These are phyloP conservation scores for Candida anutae DNA, from an alignment of 1,139 yeast genomes.

Conservation along the genomic window DNA sequence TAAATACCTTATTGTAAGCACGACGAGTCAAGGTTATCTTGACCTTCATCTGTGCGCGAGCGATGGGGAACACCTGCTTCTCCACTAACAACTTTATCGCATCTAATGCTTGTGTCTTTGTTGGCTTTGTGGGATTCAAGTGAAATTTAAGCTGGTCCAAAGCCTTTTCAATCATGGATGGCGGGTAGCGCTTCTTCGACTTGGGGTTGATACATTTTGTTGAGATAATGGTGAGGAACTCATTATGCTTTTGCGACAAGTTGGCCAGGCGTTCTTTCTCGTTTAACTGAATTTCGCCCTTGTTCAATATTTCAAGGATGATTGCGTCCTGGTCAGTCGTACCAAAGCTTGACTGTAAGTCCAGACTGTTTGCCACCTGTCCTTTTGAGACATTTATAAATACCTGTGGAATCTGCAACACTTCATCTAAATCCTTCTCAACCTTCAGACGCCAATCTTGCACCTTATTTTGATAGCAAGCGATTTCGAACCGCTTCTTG, in stretches of 20 bases:
- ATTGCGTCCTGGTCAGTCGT: conserved; percentile 68
- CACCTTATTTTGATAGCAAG: conserved; percentile 94
- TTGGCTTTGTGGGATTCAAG: conserved; percentile 67
- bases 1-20: conserved; percentile 38
- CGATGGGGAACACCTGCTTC: conserved; percentile 83
- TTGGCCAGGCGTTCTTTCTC: conserved; percentile 86
- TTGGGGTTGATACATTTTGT: conserved; percentile 89
- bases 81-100: conserved; percentile 75
- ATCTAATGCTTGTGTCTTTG: conserved; percentile 86
- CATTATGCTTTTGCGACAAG: conserved; percentile 69
- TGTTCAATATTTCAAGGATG: conserved; percentile 69
- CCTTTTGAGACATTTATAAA: conserved; percentile 92
- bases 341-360: conserved; percentile 65
- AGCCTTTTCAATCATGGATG: conserved; percentile 88
- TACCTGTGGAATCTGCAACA: conserved; percentile 90
- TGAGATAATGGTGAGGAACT: conserved; percentile 74
- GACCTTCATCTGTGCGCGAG: conserved; percentile 89
- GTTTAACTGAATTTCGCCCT: conserved; percentile 91
- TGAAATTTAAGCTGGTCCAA: conserved; percentile 75
- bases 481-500: conserved; percentile 85
- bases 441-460: conserved; percentile 89
- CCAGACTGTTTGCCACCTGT: conserved; percentile 85
- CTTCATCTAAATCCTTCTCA: conserved; percentile 93
- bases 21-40: conserved; percentile 47
- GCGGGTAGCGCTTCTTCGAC: conserved; percentile 86